These are phyloP conservation scores for Melastoma malabathricum DNA, from an alignment of 345 rosid genomes.

Conservation along the genomic window DNA sequence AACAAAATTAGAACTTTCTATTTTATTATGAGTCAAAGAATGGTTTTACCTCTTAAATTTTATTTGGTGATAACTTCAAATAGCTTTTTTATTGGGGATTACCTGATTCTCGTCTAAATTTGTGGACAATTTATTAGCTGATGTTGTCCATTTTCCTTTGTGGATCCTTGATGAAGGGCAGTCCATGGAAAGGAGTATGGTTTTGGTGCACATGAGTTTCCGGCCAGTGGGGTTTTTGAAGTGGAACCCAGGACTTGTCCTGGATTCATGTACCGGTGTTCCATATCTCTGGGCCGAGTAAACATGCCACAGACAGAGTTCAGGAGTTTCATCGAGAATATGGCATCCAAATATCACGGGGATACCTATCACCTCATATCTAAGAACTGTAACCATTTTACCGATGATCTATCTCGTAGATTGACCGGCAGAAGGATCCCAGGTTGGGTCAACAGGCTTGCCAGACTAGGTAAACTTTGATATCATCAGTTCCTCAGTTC, in stretches of 20 bases:
- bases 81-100: too few relatives aligned
- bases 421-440: slow-evolving; percentile 50
- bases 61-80: too few relatives aligned
- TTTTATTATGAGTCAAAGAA: too few relatives aligned
- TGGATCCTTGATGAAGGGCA: slow-evolving; percentile 9
- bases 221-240: slow-evolving; percentile 69
- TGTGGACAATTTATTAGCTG: too few relatives aligned
- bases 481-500: not conserved
- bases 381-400: slow-evolving; percentile 76
- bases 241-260: slow-evolving; percentile 68
- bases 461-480: slow-evolving; percentile 44
- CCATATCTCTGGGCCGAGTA: slow-evolving; percentile 31
- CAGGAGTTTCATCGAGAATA: slow-evolving; percentile 40
- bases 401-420: slow-evolving; percentile 42
- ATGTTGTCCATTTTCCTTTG: not conserved
- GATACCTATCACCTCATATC: slow-evolving; percentile 70
- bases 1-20: too few relatives aligned
- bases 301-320: slow-evolving; percentile 39
- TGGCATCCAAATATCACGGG: slow-evolving; percentile 67
- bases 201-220: slow-evolving; percentile 69
- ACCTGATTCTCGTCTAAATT: too few relatives aligned
- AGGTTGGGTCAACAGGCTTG: slow-evolving; percentile 77
- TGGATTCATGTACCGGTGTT: slow-evolving; percentile 48
- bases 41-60: too few relatives aligned
- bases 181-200: slow-evolving; percentile 74